phyloP scores from a whole-genome alignment of 768 basidiomycete genomes.

The Russula compacta region DNA sequence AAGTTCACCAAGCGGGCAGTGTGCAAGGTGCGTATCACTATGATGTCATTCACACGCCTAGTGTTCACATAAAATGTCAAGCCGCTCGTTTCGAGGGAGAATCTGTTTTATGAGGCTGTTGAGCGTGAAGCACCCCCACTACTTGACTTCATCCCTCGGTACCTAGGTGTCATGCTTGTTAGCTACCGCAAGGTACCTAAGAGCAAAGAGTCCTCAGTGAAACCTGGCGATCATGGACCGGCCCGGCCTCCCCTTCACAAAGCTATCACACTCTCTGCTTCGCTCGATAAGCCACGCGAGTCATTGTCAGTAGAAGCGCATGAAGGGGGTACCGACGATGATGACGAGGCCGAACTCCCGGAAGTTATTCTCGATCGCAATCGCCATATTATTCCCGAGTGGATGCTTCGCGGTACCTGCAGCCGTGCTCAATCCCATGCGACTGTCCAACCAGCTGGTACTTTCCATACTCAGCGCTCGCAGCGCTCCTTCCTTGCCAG shows the following conservation, averaged over 20 bases:
- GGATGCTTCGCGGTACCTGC: slow-evolving; percentile 57
- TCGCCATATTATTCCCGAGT: slow-evolving; percentile 93
- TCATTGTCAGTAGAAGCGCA: slow-evolving; percentile 23
- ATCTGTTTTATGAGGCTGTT: slow-evolving; percentile 95
- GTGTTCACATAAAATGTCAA: slow-evolving; percentile 26
- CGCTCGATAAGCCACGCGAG: neutral
- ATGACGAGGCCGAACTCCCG: slow-evolving; percentile 73
- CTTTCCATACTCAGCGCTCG: slow-evolving; percentile 30
- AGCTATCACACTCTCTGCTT: slow-evolving; percentile 23
- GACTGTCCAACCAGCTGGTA: slow-evolving; percentile 24
- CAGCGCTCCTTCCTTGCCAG: slow-evolving; percentile 40
- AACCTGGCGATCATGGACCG: slow-evolving; percentile 7
- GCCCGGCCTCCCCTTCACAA: slow-evolving; percentile 26
- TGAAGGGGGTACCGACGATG: slow-evolving; percentile 33
- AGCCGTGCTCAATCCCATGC: slow-evolving; percentile 39
- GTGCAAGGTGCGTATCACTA: slow-evolving; percentile 71
- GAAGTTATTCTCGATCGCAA: slow-evolving; percentile 90
- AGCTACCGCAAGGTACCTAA: slow-evolving; percentile 72
- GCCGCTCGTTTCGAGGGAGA: slow-evolving; percentile 96
- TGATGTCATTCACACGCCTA: neutral
- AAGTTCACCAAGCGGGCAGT: slow-evolving; percentile 96
- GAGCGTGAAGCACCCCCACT: slow-evolving; percentile 90
- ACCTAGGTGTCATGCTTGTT: slow-evolving; percentile 97
- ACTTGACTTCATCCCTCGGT: slow-evolving; percentile 92
- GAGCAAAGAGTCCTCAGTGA: slow-evolving; percentile 16